These are phyloP conservation scores for Blastomyces parvus DNA, from an alignment of 2,329 filamentous ascomycete species.

Conservation along the genomic window DNA sequence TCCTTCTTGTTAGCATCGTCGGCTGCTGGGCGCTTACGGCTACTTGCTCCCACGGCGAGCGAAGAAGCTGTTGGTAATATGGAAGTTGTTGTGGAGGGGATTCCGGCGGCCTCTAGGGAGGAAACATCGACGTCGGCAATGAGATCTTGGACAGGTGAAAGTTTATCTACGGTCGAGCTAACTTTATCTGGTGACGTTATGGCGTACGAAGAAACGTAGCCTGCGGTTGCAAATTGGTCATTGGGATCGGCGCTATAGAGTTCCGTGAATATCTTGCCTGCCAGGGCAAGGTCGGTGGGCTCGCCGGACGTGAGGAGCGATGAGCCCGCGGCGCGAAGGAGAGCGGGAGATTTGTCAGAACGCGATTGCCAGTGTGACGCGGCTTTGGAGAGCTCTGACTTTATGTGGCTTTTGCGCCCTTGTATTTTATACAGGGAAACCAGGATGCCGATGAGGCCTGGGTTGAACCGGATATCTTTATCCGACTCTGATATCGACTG, in stretches of 20 bases:
- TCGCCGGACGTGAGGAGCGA: conserved; percentile 69
- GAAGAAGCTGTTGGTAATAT: conserved; percentile 26
- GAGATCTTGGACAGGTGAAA: conserved; percentile 35
- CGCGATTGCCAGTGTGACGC: conserved; percentile 70
- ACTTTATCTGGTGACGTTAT: conserved; percentile 36
- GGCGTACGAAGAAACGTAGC: conserved; percentile 75
- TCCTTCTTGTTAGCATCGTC: conserved; percentile 20
- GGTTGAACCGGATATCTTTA: conserved; percentile 66
- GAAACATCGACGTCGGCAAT: conserved; percentile 36
- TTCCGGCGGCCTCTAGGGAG: conserved; percentile 38
- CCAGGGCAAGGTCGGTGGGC: conserved; percentile 56
- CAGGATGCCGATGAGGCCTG: conserved; percentile 70
- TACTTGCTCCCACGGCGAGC: conserved; percentile 18
- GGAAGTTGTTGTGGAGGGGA: conserved; percentile 28
- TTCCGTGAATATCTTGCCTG: conserved; percentile 67
- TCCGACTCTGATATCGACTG: conserved; percentile 47
- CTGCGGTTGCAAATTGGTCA: conserved; percentile 64
- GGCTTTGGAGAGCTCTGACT: conserved; percentile 65
- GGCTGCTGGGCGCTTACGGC: conserved; percentile 33
- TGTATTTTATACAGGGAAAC: conserved; percentile 71
- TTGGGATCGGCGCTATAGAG: conserved; percentile 55
- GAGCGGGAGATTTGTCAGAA: conserved; percentile 48
- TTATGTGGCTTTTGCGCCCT: conserved; percentile 62
- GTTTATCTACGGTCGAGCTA: conserved; percentile 28
- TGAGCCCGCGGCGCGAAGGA: conserved; percentile 73